Percentiles rank a stretch among this genome's conserved stretches.
Evolutionary conservation across 2,329 filamentous ascomycete genomes (phyloP).

Genomic region (Dichotomopilus funicola): DNA sequence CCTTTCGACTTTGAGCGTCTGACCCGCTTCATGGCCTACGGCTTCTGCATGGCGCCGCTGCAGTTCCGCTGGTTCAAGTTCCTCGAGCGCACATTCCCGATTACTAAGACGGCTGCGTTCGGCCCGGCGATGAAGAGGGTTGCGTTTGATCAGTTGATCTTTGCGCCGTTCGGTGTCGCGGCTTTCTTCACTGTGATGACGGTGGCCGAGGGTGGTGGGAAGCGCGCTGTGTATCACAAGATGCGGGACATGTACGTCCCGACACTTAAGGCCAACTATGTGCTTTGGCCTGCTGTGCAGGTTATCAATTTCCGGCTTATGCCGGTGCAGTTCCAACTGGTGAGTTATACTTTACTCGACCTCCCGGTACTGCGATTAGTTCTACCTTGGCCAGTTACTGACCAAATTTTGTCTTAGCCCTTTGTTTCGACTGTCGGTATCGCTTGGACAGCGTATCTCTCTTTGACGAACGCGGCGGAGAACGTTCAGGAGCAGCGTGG

Average conservation of each 20-base stretch:
- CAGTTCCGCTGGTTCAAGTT: conserved; percentile 97
- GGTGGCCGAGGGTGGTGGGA: conserved; percentile 83
- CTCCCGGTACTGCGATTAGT: not conserved
- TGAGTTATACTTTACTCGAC: conserved; percentile 44
- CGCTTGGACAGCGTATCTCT: conserved; percentile 95
- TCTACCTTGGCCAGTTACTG: not conserved
- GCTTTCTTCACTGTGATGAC: conserved; percentile 97
- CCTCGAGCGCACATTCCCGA: conserved; percentile 73
- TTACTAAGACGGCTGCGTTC: conserved; percentile 69
- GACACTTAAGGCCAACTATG: conserved; percentile 89
- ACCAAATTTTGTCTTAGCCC: conserved; percentile 44
- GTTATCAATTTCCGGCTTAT: conserved; percentile 94
- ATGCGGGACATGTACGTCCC: conserved; percentile 90
- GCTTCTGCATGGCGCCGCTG: conserved; percentile 89
- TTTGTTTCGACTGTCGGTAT: conserved; percentile 96
- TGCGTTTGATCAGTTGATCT: conserved; percentile 85
- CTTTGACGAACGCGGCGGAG: conserved; percentile 80
- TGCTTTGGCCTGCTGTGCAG: conserved; percentile 93
- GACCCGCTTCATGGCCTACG: conserved; percentile 93
- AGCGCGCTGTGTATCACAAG: conserved; percentile 72
- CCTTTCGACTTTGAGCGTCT: conserved; percentile 94
- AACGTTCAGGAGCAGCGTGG: conserved; percentile 42
- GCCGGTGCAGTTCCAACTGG: conserved; percentile 93
- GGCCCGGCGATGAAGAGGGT: conserved; percentile 82
- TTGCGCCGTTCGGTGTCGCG: conserved; percentile 80